These are phyloP conservation scores for Begonia loranthoides DNA, from an alignment of 306 rosid species.

Conservation along the genomic window DNA sequence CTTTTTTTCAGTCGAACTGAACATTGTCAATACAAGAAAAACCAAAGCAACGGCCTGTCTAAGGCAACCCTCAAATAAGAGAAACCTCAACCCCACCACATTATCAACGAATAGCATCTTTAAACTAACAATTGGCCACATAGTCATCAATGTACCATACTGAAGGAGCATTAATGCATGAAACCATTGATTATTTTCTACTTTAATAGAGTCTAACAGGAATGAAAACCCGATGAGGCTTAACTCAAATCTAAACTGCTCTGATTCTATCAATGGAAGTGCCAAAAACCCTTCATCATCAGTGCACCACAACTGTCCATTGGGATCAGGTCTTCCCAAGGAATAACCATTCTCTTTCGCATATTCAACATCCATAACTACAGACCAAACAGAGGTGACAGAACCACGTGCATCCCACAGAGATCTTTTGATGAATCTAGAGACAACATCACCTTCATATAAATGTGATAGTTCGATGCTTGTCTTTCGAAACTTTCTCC, in stretches of 20 bases:
- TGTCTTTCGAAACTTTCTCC: slow-evolving; percentile 52
- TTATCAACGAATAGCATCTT: slow-evolving; percentile 91
- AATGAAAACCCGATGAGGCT: slow-evolving; percentile 27
- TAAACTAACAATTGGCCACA: slow-evolving; percentile 67
- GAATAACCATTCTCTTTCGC: slow-evolving; percentile 18
- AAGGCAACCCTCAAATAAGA: slow-evolving; percentile 74
- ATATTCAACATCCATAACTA: slow-evolving; percentile 11
- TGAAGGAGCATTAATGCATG: slow-evolving; percentile 31
- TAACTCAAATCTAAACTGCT: slow-evolving; percentile 30
- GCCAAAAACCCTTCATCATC: slow-evolving; percentile 35
- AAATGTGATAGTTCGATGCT: slow-evolving; percentile 21
- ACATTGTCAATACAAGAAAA: slow-evolving; percentile 40
- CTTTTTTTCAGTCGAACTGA: slow-evolving; percentile 34
- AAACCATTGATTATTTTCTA: slow-evolving; percentile 32
- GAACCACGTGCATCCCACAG: slow-evolving; percentile 16
- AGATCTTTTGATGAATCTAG: not conserved
- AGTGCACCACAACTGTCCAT: slow-evolving; percentile 41
- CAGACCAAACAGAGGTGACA: slow-evolving; percentile 12
- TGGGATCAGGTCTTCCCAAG: slow-evolving; percentile 15
- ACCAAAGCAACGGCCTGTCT: slow-evolving; percentile 52
- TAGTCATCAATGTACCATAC: slow-evolving; percentile 41
- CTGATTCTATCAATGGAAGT: slow-evolving; percentile 25
- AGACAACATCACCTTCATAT: slow-evolving; percentile 17
- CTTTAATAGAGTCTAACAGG: slow-evolving; percentile 25
- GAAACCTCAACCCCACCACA: slow-evolving; percentile 69